Evolutionary conservation across 2,329 filamentous ascomycete genomes (phyloP), one percentile per base, ranked within the genome.

Genomic region (Albifimbria verrucaria): DNA sequence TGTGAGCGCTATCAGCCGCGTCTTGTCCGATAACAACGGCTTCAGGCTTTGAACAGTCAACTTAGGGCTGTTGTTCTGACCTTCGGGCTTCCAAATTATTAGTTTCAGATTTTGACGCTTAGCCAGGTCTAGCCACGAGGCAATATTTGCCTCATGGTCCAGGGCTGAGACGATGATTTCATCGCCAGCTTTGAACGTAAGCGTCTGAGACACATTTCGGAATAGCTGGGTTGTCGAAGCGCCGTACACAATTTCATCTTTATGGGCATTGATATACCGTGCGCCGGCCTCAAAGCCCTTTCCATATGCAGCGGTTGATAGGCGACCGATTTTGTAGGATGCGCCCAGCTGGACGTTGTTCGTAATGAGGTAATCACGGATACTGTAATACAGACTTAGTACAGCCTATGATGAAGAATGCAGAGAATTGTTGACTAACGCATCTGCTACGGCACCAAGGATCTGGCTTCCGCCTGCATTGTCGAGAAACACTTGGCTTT

Each of bases 91-190:
- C 88, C 88, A 92, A 87, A 87, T 91, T 63, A 86, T 89, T 44
- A 92, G 65, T 0, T 70, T 78, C 6, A 90, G 74, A 3, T 79
- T 77, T 45, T 83, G 77, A 15, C 80, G 77, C 25, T 78, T 69
- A 2, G 88, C 88, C 23, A 92, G 77, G 48, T 83, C 79, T 0
- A 90, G 72, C 90, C 89, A 93, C 0, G 88, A 78, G 1, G 86
- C 82, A 52, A 89, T 84, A 65, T 92, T 91, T 36, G 89, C 86
- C 71, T 92, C 89, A 62, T 93, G 89, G 66, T 92, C 89, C 51
- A 91, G 74, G 52, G 79, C 80, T 0, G 88, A 90, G 11, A 92
- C 64, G 56, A 94, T 74, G 48, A 93, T 77, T 63, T 90, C 87
- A 55, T 86, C 82, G 43, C 82, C 82, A 2, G 74, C 65, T 11